A percentile compares a stretch with the other conserved stretches of the same genome.
Evolutionary conservation across 192 early-diverging fungal species (phyloP).

Genomic region (Coemansia sp.): DNA sequence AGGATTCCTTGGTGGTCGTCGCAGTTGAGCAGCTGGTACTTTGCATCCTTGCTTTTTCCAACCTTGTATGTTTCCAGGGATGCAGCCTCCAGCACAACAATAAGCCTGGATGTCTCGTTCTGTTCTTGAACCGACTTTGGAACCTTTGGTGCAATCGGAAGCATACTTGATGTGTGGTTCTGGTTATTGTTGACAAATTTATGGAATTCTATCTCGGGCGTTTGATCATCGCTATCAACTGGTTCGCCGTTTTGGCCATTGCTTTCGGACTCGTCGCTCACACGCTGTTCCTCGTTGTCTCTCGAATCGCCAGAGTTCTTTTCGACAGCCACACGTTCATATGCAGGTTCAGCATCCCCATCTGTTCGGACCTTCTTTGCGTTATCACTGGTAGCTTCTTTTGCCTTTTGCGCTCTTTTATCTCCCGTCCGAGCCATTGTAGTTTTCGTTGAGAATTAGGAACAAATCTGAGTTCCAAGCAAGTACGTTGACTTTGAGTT

Average conservation of each 20-base stretch:
- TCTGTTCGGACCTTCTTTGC: background rate
- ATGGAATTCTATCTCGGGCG: constrained; percentile 33
- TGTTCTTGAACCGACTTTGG: constrained; percentile 78
- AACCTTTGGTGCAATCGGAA: constrained; percentile 68
- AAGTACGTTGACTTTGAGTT: background rate
- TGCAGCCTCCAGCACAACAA: constrained; percentile 90
- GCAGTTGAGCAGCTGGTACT: constrained; percentile 91
- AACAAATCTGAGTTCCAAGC: background rate
- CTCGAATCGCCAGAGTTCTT: background rate
- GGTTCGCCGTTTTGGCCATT: background rate
- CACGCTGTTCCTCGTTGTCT: constrained; percentile 1
- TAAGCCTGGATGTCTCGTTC: constrained; percentile 76
- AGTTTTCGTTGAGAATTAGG: background rate
- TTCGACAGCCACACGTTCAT: background rate
- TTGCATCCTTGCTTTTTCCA: constrained; percentile 69
- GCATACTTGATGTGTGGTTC: constrained; percentile 51
- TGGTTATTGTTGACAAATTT: constrained; percentile 50
- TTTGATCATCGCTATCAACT: constrained; percentile 8
- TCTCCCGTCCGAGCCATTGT: background rate
- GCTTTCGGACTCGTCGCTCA: background rate
- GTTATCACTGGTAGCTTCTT: background rate
- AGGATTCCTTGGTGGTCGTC: constrained; percentile 92
- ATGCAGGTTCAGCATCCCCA: background rate
- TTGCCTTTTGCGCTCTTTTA: background rate
- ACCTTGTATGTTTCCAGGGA: constrained; percentile 92